Base-by-base conservation (phyloP, 139 green algal species). In the Pseudopediastrum boryanum region DNA sequence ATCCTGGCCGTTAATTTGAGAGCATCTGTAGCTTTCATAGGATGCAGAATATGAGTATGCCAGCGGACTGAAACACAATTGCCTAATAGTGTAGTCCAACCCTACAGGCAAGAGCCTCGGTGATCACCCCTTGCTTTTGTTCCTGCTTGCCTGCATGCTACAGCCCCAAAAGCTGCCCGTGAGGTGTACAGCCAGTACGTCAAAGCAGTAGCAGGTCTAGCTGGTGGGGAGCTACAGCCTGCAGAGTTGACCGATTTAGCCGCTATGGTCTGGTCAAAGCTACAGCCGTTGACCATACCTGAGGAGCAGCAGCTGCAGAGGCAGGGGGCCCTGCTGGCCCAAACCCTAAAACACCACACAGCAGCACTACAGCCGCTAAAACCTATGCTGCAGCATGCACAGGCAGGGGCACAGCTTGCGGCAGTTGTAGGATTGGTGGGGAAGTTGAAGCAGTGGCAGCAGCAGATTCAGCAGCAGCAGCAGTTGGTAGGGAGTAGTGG, bases 111-210 rank as follows among this genome's bases (percentile, higher is more conserved):
- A n/a, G n/a, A n/a, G n/a, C n/a, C n/a, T n/a, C n/a, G n/a, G n/a
- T n/a, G n/a, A n/a, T n/a, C 46, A 16, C 46, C 16, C 46, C 46
- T 16, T 56, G 46, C 46, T 16, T 56, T 12, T 16, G 13, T 56
- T 12, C 46, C 46, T 56, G 46, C 46, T 16, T 56, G 46, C 46
- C 46, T 80, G 50, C 7, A 29, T 73, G 61, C 21, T 31, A 83
- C 63, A 83, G 89, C 85, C 3, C 90, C 90, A 2, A 87, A 86
- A 51, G 77, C 80, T 1, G 90, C 89, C 0, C 82, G 84, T 3
- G 80, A 87, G 0, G 84, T 83, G 2, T 94, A 92, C 77, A 86
- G 92, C 76, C 66, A 64, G 13, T 92, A 87, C 78, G 44, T 94
- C 39, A 48, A 6, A 0, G 56, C 68, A 42, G 81, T 90, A 4